Conservation (phyloP, 805 yeast species). For the Candida odintsovae region DNA sequence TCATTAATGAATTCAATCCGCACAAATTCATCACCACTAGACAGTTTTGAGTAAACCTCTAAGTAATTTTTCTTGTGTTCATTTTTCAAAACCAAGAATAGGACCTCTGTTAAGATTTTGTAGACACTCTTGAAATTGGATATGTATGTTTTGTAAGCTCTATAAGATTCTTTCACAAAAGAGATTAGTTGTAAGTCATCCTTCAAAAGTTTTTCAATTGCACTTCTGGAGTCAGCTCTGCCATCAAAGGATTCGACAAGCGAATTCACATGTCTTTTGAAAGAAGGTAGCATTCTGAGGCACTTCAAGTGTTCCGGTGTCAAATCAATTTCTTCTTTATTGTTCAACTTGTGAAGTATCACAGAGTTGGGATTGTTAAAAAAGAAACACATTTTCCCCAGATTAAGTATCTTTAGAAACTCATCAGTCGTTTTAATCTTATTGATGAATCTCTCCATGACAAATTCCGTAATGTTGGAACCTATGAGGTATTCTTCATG, state of each 20-base stretch:
- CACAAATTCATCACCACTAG: conserved; percentile 19
- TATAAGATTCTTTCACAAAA: conserved; percentile 13
- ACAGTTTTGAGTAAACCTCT: conserved; percentile 19
- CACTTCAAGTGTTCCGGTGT: conserved; percentile 17
- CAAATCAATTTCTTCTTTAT: conserved; percentile 2
- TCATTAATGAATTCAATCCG: conserved; percentile 21
- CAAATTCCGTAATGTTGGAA: conserved; percentile 13
- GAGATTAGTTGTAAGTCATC: conserved; percentile 16
- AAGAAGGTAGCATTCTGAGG: conserved; percentile 31
- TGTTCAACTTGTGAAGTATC: conserved; percentile 7
- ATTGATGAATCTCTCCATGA: conserved; percentile 17
- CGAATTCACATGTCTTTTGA: conserved; percentile 20
- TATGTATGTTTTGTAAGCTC: conserved; percentile 12
- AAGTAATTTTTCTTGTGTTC: conserved; percentile 12
- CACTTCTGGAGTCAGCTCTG: neutral
- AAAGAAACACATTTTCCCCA: conserved; percentile 21
- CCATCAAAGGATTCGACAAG: conserved; percentile 5
- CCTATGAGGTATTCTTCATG: conserved; percentile 15
- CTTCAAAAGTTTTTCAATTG: conserved; percentile 11
- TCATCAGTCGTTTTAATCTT: conserved; percentile 22
- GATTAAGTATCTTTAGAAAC: conserved; percentile 18
- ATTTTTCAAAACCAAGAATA: conserved; percentile 10
- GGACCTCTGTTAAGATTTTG: conserved; percentile 13
- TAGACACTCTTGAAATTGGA: conserved; percentile 15
- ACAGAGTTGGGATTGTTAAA: conserved; percentile 19